Evolutionary conservation across 2,329 filamentous ascomycete species (phyloP), one percentile per base, ranked within the genome.

Genomic region (Ceratocystiopsis brevicomis): DNA sequence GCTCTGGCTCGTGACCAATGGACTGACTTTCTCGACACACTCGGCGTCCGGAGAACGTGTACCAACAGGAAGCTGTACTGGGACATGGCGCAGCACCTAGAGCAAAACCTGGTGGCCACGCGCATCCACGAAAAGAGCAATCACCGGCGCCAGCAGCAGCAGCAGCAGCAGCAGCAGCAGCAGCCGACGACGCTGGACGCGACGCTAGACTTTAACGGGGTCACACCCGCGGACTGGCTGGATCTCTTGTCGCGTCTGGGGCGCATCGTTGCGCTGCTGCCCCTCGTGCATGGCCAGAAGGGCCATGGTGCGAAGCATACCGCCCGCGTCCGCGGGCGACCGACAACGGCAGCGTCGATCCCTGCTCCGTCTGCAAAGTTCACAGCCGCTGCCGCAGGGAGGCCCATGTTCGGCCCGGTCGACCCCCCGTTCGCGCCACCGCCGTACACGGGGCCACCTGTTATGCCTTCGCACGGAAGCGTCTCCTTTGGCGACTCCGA

Each of bases 1-100:
- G 47, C 53, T 17, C 40, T 49, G 8, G 52, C 51, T 2, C 52
- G 55, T 40, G 50, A 53, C 38, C 55, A 57, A 41, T 65, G 62
- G 61, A 48, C 53, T 8, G 56, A 58, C 3, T 54, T 64, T 21
- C 57, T 63, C 38, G 61, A 61, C 11, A 33, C 48, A 0, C 41
- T 60, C 17, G 44, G 45, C 17, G 6, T 6, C 42, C 11, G 17
- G 36, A 12, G 13, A 17, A 35, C 8, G 37, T 19, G 4, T 11
- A 14, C 38, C 37, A 45, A 36, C 16, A 45, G 13, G 46, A 49
- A 11, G 2, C 42, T 60, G 8, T 56, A 53, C 46, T 57, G 54
- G 55, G 52, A 56, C 38, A 51, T 54, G 4, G 50, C 56, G 17
- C 50, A 50, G 34, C 55, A 52, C 8, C 51, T 64, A 1, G 61